These are phyloP conservation scores for Alternaria ethzedia DNA, from an alignment of 2,329 filamentous ascomycete genomes.

Conservation along the genomic window DNA sequence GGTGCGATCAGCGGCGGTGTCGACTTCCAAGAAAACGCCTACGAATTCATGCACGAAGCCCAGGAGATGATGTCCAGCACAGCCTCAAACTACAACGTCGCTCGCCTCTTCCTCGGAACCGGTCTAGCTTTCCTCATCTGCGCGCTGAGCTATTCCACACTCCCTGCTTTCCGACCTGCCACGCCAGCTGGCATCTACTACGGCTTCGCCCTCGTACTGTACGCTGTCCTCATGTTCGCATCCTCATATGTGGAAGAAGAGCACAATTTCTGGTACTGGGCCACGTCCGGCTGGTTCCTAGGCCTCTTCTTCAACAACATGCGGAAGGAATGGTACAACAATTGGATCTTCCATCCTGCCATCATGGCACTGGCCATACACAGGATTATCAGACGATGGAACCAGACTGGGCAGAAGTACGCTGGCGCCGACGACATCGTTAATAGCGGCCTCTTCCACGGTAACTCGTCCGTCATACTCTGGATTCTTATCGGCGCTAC, in stretches of 20 bases:
- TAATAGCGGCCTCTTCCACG: conserved; percentile 59
- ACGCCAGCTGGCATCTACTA: conserved; percentile 57
- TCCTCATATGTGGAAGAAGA: conserved; percentile 98
- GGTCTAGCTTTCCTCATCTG: conserved; percentile 54
- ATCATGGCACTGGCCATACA: conserved; percentile 65
- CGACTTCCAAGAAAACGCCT: conserved; percentile 46
- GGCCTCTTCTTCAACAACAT: conserved; percentile 54
- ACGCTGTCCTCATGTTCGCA: conserved; percentile 93
- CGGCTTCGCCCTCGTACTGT: conserved; percentile 53
- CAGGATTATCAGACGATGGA: conserved; percentile 80
- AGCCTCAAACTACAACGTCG: conserved; percentile 88
- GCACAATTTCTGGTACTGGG: conserved; percentile 99
- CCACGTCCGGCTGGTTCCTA: conserved; percentile 71
- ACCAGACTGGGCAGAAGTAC: conserved; percentile 96
- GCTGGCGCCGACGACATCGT: conserved; percentile 89
- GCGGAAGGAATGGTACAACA: conserved; percentile 36
- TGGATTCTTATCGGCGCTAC: conserved; percentile 75
- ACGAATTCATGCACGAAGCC: conserved; percentile 70
- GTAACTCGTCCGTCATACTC: conserved; percentile 64
- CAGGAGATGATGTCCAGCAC: conserved; percentile 85
- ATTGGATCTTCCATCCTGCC: conserved; percentile 39
- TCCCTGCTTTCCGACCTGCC: conserved; percentile 53
- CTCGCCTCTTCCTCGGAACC: conserved; percentile 61
- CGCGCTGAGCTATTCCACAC: conserved; percentile 40
- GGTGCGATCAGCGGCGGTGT: conserved; percentile 11